Base-by-base conservation (phyloP, 2,329 filamentous ascomycete species). In the Fulvia fulva region DNA sequence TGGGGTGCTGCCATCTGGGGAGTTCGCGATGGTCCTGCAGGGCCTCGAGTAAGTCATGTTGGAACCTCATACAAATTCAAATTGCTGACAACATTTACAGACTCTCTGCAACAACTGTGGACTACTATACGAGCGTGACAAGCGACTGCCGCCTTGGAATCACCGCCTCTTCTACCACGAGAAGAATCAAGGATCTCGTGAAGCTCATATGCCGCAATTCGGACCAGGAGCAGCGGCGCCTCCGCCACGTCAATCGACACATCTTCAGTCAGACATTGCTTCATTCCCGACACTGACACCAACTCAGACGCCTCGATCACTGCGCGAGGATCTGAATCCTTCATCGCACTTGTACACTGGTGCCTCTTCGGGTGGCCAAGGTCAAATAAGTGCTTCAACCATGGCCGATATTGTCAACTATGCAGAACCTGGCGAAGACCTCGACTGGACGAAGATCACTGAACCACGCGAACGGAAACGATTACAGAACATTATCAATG, bases 1-100 rank as follows among this genome's bases (percentile, higher is more conserved):
- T 93, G 89, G 86, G 94, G 93, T 16, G 87, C 87, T 51, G 89
- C 91, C 26, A 91, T 97, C 8, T 99, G 94, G 94, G 92, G 90
- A 51, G 93, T 97, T 2, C 82, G 94, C 67, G 92, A 97, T 75
- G 94, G 94, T 23, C 94, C 94, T 14, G 80, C 84, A 55, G 93
- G 92, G 55, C 83, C 89, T 63, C 88, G 90, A 75, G 90, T 94
- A 78, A 82, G 89, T 76, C 45, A 51, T 14, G 11, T 19, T 23
- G n/a, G 25, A 9, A 5, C 32, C 19, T 19, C 49, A 6, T n/a
- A 5, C 16, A 25, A 3, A 49, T 25, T 30, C 5, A 25, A 52
- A n/a, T n/a, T n/a, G n/a, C 56, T 62, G 19, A 63, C 50, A 34
- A 25, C 26, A 12, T 43, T 65, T 52, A 57, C 65, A 92, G 89